phyloP scores from a whole-genome alignment of 345 rosid genomes.

The Leavenworthia alabamica region DNA sequence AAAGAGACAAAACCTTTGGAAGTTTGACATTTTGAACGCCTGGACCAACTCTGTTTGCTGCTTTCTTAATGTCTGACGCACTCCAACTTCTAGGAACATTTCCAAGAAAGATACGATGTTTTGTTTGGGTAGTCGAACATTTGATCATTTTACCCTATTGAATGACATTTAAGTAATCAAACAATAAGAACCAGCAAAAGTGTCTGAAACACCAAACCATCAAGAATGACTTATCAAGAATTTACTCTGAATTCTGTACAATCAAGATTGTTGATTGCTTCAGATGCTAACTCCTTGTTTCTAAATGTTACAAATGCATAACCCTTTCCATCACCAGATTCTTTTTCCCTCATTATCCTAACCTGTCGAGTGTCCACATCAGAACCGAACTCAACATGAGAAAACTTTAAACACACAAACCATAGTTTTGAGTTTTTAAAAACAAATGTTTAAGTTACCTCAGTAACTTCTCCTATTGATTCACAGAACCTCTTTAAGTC shows the following conservation, averaged over 20 bases:
- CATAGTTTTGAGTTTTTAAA: neutral
- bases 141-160: constrained; percentile 67
- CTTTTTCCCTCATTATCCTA: constrained; percentile 77
- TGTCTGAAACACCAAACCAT: neutral
- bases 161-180: constrained; percentile 17
- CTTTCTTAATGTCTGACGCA: constrained; percentile 61
- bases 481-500: constrained; percentile 69
- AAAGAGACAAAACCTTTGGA: constrained; percentile 57
- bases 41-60: constrained; percentile 63
- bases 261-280: constrained; percentile 72
- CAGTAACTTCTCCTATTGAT: constrained; percentile 75
- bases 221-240: neutral
- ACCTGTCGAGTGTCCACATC: constrained; percentile 53
- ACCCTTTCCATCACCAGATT: constrained; percentile 66
- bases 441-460: constrained; percentile 41
- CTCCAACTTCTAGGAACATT: constrained; percentile 78
- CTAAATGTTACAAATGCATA: constrained; percentile 87
- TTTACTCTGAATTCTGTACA: constrained; percentile 65
- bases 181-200: neutral
- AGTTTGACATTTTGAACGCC: constrained; percentile 67
- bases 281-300: constrained; percentile 67
- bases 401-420: neutral
- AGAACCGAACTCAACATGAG: neutral
- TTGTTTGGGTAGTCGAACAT: constrained; percentile 83
- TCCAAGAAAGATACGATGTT: constrained; percentile 75